Evolutionary conservation across 1,284 basidiomycete genomes (phyloP).

Genomic region (Tetrapyrgos nigripes): DNA sequence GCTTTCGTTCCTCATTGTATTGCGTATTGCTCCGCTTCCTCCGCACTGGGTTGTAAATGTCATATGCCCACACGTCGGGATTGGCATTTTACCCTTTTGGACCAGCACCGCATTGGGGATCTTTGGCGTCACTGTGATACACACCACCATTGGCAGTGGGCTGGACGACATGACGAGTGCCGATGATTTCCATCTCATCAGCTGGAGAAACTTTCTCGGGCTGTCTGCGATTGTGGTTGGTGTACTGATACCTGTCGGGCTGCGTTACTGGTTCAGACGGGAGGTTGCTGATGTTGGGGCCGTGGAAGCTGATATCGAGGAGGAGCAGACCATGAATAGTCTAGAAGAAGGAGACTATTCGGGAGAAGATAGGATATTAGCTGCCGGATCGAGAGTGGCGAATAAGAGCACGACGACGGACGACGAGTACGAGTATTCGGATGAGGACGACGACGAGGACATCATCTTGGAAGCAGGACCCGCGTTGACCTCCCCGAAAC

Average conservation of each 20-base stretch:
- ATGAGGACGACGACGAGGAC: slow-evolving; percentile 62
- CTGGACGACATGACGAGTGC: slow-evolving; percentile 95
- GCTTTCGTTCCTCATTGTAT: slow-evolving; percentile 89
- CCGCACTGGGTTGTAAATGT: slow-evolving; percentile 98
- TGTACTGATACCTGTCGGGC: slow-evolving; percentile 89
- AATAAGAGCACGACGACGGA: slow-evolving; percentile 42
- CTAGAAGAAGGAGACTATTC: slow-evolving; percentile 34
- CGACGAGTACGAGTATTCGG: slow-evolving; percentile 45
- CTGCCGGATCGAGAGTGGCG: slow-evolving; percentile 45
- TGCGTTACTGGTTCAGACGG: slow-evolving; percentile 77
- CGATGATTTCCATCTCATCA: slow-evolving; percentile 92
- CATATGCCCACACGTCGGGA: slow-evolving; percentile 92
- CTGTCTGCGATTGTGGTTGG: slow-evolving; percentile 87
- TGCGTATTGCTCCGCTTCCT: slow-evolving; percentile 94
- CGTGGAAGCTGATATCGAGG: slow-evolving; percentile 28
- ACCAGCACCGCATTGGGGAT: slow-evolving; percentile 90
- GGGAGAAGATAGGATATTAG: slow-evolving; percentile 55
- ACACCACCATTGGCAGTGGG: slow-evolving; percentile 93
- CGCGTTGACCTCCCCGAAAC: slow-evolving; percentile 27
- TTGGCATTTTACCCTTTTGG: slow-evolving; percentile 89
- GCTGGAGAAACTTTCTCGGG: slow-evolving; percentile 85
- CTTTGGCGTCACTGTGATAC: slow-evolving; percentile 91
- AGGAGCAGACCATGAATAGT: slow-evolving; percentile 16
- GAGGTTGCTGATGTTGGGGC: slow-evolving; percentile 54
- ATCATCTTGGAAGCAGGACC: slow-evolving; percentile 75